phyloP scores from a whole-genome alignment of 495 filamentous ascomycete genomes.

The Podospora tetraspora region DNA sequence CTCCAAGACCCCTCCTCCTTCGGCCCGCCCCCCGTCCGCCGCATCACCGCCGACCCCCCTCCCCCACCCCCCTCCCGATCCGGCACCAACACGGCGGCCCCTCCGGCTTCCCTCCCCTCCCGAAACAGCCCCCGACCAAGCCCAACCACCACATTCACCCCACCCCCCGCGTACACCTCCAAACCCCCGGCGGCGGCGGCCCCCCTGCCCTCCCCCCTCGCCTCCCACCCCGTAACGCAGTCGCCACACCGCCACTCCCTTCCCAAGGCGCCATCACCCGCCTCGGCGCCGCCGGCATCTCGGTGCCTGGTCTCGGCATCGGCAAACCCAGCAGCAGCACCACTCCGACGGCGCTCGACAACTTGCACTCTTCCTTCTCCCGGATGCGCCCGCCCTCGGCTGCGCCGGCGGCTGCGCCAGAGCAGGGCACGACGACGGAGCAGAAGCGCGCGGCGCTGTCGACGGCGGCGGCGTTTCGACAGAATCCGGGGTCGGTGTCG shows the following conservation, averaged over 20 bases:
- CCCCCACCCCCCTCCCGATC: slow-evolving; percentile 7
- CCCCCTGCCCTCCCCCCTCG: slow-evolving; percentile 69
- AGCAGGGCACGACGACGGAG: slow-evolving; percentile 51
- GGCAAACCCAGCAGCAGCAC: slow-evolving; percentile 33
- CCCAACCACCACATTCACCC: slow-evolving; percentile 20
- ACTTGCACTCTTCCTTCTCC: slow-evolving; percentile 65
- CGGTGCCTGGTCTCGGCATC: slow-evolving; percentile 77
- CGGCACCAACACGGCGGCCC: not conserved
- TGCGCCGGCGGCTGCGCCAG: slow-evolving; percentile 18
- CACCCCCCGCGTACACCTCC: not conserved
- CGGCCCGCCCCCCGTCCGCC: slow-evolving; percentile 71
- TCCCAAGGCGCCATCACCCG: slow-evolving; percentile 65
- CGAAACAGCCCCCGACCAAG: slow-evolving; percentile 18
- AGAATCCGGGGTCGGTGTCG: slow-evolving; percentile 55
- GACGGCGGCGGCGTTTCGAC: slow-evolving; percentile 51
- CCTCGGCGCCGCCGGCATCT: slow-evolving; percentile 71
- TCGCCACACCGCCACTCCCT: slow-evolving; percentile 41
- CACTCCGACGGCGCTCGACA: slow-evolving; percentile 38
- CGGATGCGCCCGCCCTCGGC: slow-evolving; percentile 26
- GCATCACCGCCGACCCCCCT: slow-evolving; percentile 17
- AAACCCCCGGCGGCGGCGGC: not conserved
- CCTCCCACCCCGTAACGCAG: slow-evolving; percentile 32
- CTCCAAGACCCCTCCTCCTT: slow-evolving; percentile 81
- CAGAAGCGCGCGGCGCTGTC: slow-evolving; percentile 58
- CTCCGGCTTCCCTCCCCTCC: not conserved